These are phyloP conservation scores for Tremellales sp. DNA, from an alignment of 1,284 basidiomycete species.

Conservation along the genomic window DNA sequence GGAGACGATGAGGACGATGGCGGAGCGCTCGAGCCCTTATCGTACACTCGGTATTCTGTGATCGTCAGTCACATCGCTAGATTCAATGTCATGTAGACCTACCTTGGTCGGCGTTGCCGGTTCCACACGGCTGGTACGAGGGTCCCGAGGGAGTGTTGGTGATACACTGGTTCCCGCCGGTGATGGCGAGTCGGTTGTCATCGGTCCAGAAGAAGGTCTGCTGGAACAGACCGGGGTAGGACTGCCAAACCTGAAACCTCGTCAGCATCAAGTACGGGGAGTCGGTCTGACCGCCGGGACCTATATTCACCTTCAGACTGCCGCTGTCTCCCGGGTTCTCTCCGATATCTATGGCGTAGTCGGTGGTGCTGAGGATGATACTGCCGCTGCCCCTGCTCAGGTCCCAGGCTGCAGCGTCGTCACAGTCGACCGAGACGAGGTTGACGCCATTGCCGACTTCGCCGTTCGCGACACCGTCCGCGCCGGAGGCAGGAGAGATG, in stretches of 20 bases:
- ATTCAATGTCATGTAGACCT: too few relatives aligned
- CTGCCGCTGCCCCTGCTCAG: constrained; percentile 12
- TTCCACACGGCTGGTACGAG: constrained; percentile 23
- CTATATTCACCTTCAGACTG: not conserved
- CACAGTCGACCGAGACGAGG: not conserved
- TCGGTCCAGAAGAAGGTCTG: constrained; percentile 19
- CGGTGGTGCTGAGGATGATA: constrained; percentile 1
- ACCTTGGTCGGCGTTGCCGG: constrained; percentile 24
- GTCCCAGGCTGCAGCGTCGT: constrained; percentile 10
- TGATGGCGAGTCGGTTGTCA: constrained; percentile 29
- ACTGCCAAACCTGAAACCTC: constrained; percentile 3
- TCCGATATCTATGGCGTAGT: constrained; percentile 7
- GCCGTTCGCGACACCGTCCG: not conserved
- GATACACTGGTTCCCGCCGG: constrained; percentile 18
- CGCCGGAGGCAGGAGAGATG: constrained; percentile 1
- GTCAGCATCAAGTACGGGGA: constrained; percentile 19
- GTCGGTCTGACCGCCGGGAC: not conserved
- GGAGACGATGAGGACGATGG: too few relatives aligned
- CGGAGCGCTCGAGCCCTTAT: too few relatives aligned
- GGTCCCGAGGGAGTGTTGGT: constrained; percentile 13
- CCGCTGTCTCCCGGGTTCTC: constrained; percentile 3
- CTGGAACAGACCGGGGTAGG: constrained; percentile 16
- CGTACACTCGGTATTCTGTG: too few relatives aligned
- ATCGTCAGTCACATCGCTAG: too few relatives aligned
- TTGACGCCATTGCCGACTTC: not conserved